Conservation (phyloP, 352 stramenopile species). For the Globisporangium iwayamae region DNA sequence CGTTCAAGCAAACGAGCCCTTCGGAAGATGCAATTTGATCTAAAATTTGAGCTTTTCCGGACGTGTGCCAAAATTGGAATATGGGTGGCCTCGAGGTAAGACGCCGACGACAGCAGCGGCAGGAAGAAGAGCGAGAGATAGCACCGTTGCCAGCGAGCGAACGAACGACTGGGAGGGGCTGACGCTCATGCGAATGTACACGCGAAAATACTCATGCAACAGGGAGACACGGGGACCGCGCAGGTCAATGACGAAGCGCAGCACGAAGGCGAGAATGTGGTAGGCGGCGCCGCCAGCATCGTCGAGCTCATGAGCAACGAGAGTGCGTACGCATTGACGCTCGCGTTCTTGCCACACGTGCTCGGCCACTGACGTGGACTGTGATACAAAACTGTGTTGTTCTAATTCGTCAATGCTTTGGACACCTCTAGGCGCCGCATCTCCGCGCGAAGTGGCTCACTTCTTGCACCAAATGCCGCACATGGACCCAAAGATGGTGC, state of each 20-base stretch:
- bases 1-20: background rate
- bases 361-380: too few species aligned
- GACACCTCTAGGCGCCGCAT: conserved; percentile 25
- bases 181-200: background rate
- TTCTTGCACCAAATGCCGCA: conserved; percentile 67
- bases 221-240: conserved; percentile 4
- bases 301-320: conserved; percentile 43
- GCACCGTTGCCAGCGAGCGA: background rate
- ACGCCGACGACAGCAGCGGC: background rate
- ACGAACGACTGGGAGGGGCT: background rate
- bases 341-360: too few species aligned
- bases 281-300: conserved; percentile 28
- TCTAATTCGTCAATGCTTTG: background rate
- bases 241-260: conserved; percentile 3
- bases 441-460: conserved; percentile 54
- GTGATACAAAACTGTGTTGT: background rate
- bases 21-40: too few species aligned
- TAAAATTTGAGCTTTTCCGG: too few species aligned
- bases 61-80: conserved; percentile 3
- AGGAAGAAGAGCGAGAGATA: background rate
- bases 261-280: conserved; percentile 3
- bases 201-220: background rate
- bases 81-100: conserved; percentile 7
- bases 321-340: conserved; percentile 22
- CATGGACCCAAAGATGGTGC: conserved; percentile 63